Conservation (phyloP, 139 green algal genomes). For the Haematococcus lacustris region DNA sequence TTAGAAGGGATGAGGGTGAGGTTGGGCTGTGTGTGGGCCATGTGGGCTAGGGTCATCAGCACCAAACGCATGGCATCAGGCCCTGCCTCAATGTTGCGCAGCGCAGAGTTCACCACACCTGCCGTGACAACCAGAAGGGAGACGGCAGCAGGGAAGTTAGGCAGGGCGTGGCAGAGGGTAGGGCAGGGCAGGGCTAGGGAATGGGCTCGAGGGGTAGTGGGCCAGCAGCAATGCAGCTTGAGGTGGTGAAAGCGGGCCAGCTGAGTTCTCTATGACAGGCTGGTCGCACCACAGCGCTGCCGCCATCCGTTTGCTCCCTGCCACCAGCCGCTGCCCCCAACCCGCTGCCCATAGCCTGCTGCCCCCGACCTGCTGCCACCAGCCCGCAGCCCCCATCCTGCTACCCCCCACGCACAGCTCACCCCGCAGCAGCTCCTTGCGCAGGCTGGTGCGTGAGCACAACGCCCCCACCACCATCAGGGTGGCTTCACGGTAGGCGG, state of each 20-base stretch:
- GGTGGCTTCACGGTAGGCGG: conserved; percentile 60
- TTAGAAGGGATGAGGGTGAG: conserved; percentile 32
- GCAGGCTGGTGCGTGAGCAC: conserved; percentile 38
- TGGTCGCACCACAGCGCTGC: neutral
- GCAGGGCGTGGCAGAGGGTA: neutral
- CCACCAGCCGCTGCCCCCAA: neutral
- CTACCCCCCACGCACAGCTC: neutral
- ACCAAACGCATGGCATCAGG: conserved; percentile 20
- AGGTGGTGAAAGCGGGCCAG: neutral
- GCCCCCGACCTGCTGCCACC: neutral
- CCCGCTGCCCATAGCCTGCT: neutral
- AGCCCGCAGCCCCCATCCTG: neutral
- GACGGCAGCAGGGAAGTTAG: neutral
- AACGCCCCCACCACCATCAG: conserved; percentile 74
- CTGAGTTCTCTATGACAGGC: neutral
- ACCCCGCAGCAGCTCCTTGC: conserved; percentile 40
- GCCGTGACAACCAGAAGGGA: conserved; percentile 3
- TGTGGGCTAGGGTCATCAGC: conserved; percentile 54
- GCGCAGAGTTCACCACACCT: conserved; percentile 41
- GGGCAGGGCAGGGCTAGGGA: neutral
- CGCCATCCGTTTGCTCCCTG: neutral
- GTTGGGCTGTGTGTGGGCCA: conserved; percentile 53
- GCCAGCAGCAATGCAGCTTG: neutral
- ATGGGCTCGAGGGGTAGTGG: neutral
- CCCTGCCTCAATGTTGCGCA: conserved; percentile 20